Percentiles rank a stretch among this genome's conserved stretches.
phyloP scores from a whole-genome alignment of 2,329 filamentous ascomycete species.

The Colletotrichum chlorophyti region DNA sequence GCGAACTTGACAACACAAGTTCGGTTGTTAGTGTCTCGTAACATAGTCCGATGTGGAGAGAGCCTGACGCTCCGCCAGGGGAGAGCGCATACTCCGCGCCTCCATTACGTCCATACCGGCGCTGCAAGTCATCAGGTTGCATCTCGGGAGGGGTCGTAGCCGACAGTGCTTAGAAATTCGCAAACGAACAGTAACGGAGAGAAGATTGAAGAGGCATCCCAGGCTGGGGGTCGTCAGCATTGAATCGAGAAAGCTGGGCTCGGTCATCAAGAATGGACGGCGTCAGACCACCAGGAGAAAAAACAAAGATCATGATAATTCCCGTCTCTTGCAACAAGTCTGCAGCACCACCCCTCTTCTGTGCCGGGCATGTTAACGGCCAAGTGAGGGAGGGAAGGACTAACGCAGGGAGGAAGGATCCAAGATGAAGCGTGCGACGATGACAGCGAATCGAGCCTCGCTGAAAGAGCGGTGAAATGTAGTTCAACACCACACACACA shows the following conservation, averaged over 20 bases:
- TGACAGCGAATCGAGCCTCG: slow-evolving; percentile 17
- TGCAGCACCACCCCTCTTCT: slow-evolving; percentile 5
- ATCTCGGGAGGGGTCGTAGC: slow-evolving; percentile 1
- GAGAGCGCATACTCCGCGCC: no score
- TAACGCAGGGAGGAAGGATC: slow-evolving; percentile 18
- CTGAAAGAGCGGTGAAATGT: slow-evolving; percentile 27
- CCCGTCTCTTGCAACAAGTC: slow-evolving; percentile 9
- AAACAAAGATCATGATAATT: neutral
- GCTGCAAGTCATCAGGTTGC: slow-evolving; percentile 25
- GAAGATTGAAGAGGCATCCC: neutral
- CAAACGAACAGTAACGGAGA: neutral
- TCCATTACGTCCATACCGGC: neutral
- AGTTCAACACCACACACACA: slow-evolving; percentile 15
- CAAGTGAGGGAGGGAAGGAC: neutral
- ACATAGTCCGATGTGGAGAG: no score
- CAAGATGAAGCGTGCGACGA: slow-evolving; percentile 12
- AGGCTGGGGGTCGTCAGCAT: neutral
- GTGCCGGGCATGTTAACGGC: slow-evolving; percentile 2
- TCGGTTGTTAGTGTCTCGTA: no score
- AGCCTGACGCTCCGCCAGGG: no score
- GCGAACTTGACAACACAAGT: no score
- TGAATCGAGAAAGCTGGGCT: neutral
- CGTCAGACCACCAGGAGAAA: neutral
- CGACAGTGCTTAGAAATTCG: no score
- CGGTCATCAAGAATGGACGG: neutral